A percentile compares a stretch with the other conserved stretches of the same genome.
phyloP scores from a whole-genome alignment of 208 protist species.

The Polymyxa betae region DNA sequence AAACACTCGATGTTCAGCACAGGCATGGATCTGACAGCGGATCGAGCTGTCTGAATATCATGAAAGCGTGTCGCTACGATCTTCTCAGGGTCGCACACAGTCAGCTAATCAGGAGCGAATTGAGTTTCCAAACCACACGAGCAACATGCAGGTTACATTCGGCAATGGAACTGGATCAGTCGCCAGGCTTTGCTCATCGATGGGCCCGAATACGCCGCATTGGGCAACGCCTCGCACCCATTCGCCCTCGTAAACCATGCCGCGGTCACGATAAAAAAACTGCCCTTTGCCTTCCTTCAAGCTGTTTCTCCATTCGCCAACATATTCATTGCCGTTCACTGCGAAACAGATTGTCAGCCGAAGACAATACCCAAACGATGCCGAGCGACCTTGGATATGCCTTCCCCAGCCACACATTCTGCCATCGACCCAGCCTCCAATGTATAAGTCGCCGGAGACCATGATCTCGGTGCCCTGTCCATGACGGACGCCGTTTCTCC shows the following conservation, averaged over 20 bases:
- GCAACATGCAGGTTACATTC: background rate
- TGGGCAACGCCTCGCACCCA: background rate
- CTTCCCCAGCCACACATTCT: background rate
- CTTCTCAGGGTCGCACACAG: background rate
- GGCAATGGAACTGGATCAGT: background rate
- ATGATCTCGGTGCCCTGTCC: background rate
- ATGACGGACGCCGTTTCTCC: background rate
- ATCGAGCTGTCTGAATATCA: background rate
- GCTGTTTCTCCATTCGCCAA: background rate
- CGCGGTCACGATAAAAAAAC: background rate
- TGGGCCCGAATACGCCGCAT: slow-evolving; percentile 20
- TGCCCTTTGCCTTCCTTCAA: background rate
- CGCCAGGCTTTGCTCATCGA: background rate
- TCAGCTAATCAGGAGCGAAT: background rate
- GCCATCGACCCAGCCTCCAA: background rate
- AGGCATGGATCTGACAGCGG: background rate
- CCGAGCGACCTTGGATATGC: background rate
- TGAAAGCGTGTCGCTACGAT: background rate
- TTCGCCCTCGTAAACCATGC: background rate
- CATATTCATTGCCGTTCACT: slow-evolving; percentile 5
- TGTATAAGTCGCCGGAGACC: background rate
- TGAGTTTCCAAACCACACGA: background rate
- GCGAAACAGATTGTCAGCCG: background rate
- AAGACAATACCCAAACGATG: background rate
- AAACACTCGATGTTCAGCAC: background rate